These are phyloP conservation scores for Septoria petroselini DNA, from an alignment of 2,329 filamentous ascomycete species.

Conservation along the genomic window DNA sequence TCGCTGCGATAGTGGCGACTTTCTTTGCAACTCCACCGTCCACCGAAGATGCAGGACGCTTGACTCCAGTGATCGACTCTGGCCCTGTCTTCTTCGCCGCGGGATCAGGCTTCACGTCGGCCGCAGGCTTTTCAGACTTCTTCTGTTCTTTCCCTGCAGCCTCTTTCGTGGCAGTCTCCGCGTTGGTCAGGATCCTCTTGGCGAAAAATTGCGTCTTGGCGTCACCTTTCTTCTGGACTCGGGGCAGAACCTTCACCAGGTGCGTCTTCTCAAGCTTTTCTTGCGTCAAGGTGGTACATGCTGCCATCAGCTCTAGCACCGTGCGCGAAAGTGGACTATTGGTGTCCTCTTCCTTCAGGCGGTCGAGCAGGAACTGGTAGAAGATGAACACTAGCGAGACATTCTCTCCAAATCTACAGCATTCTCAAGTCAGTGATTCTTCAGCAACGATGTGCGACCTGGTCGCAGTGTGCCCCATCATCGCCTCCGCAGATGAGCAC, in stretches of 20 bases:
- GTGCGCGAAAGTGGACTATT: slow-evolving; percentile 43
- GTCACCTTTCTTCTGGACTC: slow-evolving; percentile 64
- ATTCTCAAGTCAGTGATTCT: slow-evolving; percentile 13
- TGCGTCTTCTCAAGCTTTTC: slow-evolving; percentile 62
- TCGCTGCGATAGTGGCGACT: slow-evolving; percentile 29
- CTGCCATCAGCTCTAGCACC: slow-evolving; percentile 57
- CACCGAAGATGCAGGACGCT: slow-evolving; percentile 31
- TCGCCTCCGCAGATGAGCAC: too few species aligned
- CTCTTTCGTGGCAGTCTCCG: slow-evolving; percentile 27
- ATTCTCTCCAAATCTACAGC: slow-evolving; percentile 32
- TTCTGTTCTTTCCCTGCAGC: slow-evolving; percentile 42
- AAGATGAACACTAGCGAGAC: slow-evolving; percentile 44
- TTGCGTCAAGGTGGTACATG: slow-evolving; percentile 60
- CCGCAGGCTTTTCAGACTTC: slow-evolving; percentile 31
- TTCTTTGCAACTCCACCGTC: slow-evolving; percentile 38
- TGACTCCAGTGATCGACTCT: slow-evolving; percentile 36
- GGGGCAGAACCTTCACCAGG: slow-evolving; percentile 62
- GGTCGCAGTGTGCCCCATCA: neutral
- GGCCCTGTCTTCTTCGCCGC: slow-evolving; percentile 35
- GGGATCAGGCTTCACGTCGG: slow-evolving; percentile 30
- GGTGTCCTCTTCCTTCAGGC: slow-evolving; percentile 46
- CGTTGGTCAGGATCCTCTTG: slow-evolving; percentile 52
- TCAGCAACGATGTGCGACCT: neutral
- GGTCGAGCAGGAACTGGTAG: slow-evolving; percentile 51
- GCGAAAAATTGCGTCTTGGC: slow-evolving; percentile 62